phyloP scores from a whole-genome alignment of 2,329 filamentous ascomycete species.

The Exophiala sideris region DNA sequence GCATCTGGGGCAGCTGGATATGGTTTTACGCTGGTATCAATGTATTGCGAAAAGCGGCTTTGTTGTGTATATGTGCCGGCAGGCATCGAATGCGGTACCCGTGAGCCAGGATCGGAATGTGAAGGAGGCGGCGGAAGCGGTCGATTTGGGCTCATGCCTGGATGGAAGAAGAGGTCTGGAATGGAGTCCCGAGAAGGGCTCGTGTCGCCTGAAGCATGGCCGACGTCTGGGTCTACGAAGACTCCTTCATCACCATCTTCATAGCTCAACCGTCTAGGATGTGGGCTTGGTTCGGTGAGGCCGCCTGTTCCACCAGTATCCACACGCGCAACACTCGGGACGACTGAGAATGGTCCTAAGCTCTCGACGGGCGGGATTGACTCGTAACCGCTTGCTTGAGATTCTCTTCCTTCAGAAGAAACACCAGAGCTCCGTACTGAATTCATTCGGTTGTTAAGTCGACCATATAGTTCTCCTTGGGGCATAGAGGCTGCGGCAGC shows the following conservation, averaged over 20 bases:
- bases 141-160: conserved; percentile 62
- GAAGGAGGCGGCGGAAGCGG: conserved; percentile 62
- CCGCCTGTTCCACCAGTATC: conserved; percentile 91
- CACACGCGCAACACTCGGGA: conserved; percentile 61
- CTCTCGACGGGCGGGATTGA: conserved; percentile 49
- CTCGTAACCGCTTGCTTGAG: conserved; percentile 31
- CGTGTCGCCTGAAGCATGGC: conserved; percentile 54
- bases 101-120: conserved; percentile 39
- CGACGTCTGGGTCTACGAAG: conserved; percentile 52
- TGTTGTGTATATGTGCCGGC: conserved; percentile 59
- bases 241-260: conserved; percentile 83
- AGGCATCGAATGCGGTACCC: conserved; percentile 48
- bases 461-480: conserved; percentile 21
- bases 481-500: conserved; percentile 22
- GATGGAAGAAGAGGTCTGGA: conserved; percentile 91
- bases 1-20: conserved; percentile 48
- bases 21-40: conserved; percentile 37
- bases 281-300: conserved; percentile 67
- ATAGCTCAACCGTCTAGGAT: conserved; percentile 71
- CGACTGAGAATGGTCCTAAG: conserved; percentile 56
- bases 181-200: conserved; percentile 70
- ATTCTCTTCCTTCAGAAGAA: conserved; percentile 28
- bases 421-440: conserved; percentile 29
- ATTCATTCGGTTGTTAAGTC: conserved; percentile 25
- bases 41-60: conserved; percentile 46